Percentiles rank a stretch among this genome's conserved stretches.
These are phyloP conservation scores for Cladophialophora exuberans DNA, from an alignment of 2,329 filamentous ascomycete species.

Conservation along the genomic window DNA sequence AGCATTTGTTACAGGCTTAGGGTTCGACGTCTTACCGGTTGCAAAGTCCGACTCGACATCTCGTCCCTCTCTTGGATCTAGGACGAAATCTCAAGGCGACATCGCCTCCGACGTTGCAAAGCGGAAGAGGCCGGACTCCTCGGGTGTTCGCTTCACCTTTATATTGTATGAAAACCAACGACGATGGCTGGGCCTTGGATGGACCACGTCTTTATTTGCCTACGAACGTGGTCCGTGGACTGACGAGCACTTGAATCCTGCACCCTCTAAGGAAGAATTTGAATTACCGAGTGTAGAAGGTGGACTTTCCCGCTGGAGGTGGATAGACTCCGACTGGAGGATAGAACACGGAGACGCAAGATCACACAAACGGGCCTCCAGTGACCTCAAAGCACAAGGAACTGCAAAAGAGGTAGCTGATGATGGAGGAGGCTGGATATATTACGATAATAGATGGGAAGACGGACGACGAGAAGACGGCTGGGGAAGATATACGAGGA, in stretches of 20 bases:
- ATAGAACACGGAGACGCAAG: slow-evolving; percentile 68
- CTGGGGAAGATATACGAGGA: slow-evolving; percentile 91
- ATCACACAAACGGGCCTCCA: slow-evolving; percentile 26
- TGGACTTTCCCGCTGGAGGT: slow-evolving; percentile 70
- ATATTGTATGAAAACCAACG: slow-evolving; percentile 96
- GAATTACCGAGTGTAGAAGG: slow-evolving; percentile 68
- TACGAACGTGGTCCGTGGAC: slow-evolving; percentile 93
- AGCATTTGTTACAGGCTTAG: slow-evolving; percentile 76
- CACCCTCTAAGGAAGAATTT: slow-evolving; percentile 74
- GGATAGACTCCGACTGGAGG: slow-evolving; percentile 87
- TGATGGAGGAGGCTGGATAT: slow-evolving; percentile 84
- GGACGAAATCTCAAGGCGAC: slow-evolving; percentile 47
- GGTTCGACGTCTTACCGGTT: slow-evolving; percentile 60
- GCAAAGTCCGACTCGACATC: slow-evolving; percentile 27
- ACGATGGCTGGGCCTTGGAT: slow-evolving; percentile 91
- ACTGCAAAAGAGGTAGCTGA: slow-evolving; percentile 46
- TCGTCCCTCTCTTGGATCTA: slow-evolving; percentile 32
- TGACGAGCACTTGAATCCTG: slow-evolving; percentile 87
- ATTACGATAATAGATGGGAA: slow-evolving; percentile 98
- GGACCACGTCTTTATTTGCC: slow-evolving; percentile 87
- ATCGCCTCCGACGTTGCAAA: slow-evolving; percentile 52
- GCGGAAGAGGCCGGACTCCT: slow-evolving; percentile 53
- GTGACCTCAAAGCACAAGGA: slow-evolving; percentile 43
- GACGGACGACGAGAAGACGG: slow-evolving; percentile 85
- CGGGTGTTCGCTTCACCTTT: slow-evolving; percentile 93